Percentiles rank a stretch among this genome's conserved stretches.
phyloP scores from a whole-genome alignment of 1,284 basidiomycete species.

The Ceratorhiza oryzae-sativae region DNA sequence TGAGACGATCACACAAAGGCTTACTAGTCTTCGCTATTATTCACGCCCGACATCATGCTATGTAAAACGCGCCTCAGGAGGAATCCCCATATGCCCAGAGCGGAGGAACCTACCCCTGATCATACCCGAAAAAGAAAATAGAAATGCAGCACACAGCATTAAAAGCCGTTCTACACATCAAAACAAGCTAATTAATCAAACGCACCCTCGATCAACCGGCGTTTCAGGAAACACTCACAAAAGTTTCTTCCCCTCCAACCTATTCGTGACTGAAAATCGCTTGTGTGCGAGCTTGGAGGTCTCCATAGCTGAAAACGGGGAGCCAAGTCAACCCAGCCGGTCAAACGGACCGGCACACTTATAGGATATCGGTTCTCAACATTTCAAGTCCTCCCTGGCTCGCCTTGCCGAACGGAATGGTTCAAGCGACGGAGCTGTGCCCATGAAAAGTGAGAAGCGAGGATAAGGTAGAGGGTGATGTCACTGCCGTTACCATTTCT shows the following conservation, averaged over 20 bases:
- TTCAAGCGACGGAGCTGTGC: conserved; percentile 16
- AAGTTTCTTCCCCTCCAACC: conserved; percentile 30
- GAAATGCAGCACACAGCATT: conserved; percentile 36
- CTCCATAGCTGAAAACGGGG: conserved; percentile 10
- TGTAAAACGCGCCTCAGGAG: neutral
- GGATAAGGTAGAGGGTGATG: neutral
- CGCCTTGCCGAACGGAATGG: neutral
- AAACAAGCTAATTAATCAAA: neutral
- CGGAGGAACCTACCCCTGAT: conserved; percentile 53
- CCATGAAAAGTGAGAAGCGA: conserved; percentile 12
- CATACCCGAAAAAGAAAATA: conserved; percentile 56
- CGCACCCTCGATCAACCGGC: neutral
- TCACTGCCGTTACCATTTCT: neutral
- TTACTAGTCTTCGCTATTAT: conserved; percentile 59
- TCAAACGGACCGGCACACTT: neutral
- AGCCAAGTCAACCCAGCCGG: neutral
- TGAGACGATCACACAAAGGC: conserved; percentile 52
- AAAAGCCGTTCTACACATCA: conserved; percentile 21
- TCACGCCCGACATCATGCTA: conserved; percentile 60
- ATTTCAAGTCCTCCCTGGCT: neutral
- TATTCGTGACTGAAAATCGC: conserved; percentile 31
- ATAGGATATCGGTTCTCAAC: neutral
- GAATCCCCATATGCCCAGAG: neutral
- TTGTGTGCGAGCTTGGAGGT: conserved; percentile 35
- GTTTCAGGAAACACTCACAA: conserved; percentile 13